These are phyloP conservation scores for Aspergillus quadricinctus DNA, from an alignment of 2,329 filamentous ascomycete genomes.

Conservation along the genomic window DNA sequence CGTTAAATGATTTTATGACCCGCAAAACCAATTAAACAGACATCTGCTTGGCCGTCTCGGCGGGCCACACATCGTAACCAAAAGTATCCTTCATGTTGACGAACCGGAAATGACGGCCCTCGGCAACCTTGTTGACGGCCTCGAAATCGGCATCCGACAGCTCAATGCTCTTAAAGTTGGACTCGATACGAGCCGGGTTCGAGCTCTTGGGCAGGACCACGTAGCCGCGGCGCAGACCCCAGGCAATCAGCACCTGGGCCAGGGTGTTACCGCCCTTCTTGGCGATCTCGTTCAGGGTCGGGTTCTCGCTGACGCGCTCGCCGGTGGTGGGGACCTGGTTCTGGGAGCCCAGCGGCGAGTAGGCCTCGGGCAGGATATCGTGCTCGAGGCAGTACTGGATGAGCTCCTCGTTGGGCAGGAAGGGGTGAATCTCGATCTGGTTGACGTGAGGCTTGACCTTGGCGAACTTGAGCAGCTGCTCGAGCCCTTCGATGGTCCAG, in stretches of 20 bases:
- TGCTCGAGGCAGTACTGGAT: conserved; percentile 41
- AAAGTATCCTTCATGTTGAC: conserved; percentile 82
- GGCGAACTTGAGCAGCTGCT: conserved; percentile 42
- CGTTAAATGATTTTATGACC: conserved; percentile 11
- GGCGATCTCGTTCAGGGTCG: conserved; percentile 55
- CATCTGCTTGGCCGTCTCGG: conserved; percentile 44
- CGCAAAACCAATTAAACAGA: conserved; percentile 23
- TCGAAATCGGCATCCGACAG: conserved; percentile 56
- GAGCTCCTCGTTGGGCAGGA: conserved; percentile 44
- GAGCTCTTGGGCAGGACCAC: conserved; percentile 67
- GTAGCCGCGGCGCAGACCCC: conserved; percentile 63
- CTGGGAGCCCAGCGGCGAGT: conserved; percentile 55
- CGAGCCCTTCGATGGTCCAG: conserved; percentile 54
- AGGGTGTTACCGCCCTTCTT: conserved; percentile 55
- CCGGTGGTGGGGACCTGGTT: conserved; percentile 66
- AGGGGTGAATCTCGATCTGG: conserved; percentile 46
- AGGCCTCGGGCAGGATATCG: conserved; percentile 39
- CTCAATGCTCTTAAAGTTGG: conserved; percentile 62
- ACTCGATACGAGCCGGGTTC: conserved; percentile 61
- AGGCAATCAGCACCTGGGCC: conserved; percentile 60
- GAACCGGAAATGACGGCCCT: conserved; percentile 64
- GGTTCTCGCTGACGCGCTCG: conserved; percentile 60
- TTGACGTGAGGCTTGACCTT: conserved; percentile 42
- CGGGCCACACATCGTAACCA: conserved; percentile 66
- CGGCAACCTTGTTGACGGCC: conserved; percentile 60